Evolutionary conservation across 441 rosid genomes (phyloP).

Genomic region (Erodium chrysanthum): DNA sequence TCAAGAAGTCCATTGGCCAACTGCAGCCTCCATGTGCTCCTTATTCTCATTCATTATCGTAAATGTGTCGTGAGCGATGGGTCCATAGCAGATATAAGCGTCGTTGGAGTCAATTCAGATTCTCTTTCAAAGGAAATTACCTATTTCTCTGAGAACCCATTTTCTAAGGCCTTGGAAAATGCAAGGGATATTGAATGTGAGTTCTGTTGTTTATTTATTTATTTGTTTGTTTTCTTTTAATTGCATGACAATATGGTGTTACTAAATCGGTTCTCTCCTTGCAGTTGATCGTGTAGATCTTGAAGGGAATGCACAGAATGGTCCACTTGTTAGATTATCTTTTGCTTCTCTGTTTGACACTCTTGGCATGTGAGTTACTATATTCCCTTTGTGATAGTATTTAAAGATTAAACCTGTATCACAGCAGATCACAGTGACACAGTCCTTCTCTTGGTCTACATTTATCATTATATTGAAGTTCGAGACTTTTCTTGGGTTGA

Average conservation of each 20-base stretch:
- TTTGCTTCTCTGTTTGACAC: constrained; percentile 89
- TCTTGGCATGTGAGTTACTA: constrained; percentile 70
- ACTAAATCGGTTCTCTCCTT: constrained; percentile 21
- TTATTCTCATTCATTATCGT: constrained; percentile 78
- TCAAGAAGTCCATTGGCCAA: constrained; percentile 58
- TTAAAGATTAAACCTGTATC: not conserved
- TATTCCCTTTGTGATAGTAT: not conserved
- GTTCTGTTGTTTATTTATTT: constrained; percentile 19
- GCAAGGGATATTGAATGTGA: constrained; percentile 88
- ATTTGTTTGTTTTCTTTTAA: not conserved
- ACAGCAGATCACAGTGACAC: not conserved
- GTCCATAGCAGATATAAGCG: constrained; percentile 48
- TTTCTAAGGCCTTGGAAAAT: constrained; percentile 77
- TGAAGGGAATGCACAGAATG: constrained; percentile 57
- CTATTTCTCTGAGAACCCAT: constrained; percentile 66
- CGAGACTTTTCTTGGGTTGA: not conserved
- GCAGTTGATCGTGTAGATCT: constrained; percentile 82
- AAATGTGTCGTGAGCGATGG: constrained; percentile 19
- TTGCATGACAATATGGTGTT: constrained; percentile 12
- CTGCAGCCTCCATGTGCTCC: constrained; percentile 71
- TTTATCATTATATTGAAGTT: not conserved
- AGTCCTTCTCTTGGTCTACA: not conserved
- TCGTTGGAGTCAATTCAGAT: constrained; percentile 50
- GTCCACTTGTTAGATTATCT: constrained; percentile 60
- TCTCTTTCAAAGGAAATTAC: constrained; percentile 46